Evolutionary conservation across 345 rosid genomes (phyloP).

Genomic region (Acer yangbiense): DNA sequence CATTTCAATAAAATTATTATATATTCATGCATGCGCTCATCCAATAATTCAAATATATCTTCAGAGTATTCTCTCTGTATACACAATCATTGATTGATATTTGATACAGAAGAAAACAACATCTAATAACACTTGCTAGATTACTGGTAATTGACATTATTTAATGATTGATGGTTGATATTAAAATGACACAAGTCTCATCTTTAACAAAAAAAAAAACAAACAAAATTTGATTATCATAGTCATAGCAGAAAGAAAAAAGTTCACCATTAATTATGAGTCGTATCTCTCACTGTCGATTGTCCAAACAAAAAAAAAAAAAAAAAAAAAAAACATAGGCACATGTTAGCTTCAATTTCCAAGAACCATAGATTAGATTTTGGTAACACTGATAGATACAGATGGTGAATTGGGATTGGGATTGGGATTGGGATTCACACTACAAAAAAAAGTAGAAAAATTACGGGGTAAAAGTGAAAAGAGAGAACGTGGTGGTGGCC

Average conservation of each 20-base stretch:
- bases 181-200: background rate
- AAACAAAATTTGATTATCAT: too few relatives aligned
- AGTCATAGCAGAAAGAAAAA: too few relatives aligned
- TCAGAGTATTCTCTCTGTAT: background rate
- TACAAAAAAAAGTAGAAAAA: too few relatives aligned
- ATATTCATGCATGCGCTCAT: background rate
- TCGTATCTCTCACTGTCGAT: background rate
- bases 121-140: background rate
- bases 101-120: background rate
- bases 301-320: background rate
- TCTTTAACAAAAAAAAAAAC: background rate
- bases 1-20: background rate
- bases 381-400: background rate
- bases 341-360: constrained; percentile 32
- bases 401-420: background rate
- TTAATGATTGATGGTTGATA: background rate
- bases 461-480: too few relatives aligned
- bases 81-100: background rate
- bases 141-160: background rate
- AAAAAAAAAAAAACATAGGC: constrained; percentile 12
- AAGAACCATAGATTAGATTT: constrained; percentile 6
- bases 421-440: too few relatives aligned
- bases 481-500: background rate
- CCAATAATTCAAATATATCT: background rate
- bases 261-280: background rate